Evolutionary conservation across 2,329 filamentous ascomycete species (phyloP).

Genomic region (Paracoccidioides lutzii): DNA sequence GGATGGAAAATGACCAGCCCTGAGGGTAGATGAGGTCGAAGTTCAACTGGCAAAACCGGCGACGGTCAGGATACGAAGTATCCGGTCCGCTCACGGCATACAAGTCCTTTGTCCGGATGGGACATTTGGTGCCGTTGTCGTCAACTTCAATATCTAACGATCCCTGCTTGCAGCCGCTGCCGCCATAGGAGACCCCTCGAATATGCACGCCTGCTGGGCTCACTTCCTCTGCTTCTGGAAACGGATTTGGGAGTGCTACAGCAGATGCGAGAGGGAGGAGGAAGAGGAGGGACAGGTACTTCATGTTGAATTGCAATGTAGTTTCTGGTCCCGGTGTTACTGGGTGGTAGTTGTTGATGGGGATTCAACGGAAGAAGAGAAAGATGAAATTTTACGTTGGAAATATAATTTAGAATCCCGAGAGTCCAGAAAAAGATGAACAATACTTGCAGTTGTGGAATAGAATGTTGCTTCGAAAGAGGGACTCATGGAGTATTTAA

Average conservation of each 20-base stretch:
- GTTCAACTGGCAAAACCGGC: conserved; percentile 10
- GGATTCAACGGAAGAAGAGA: neutral
- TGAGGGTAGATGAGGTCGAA: conserved; percentile 8
- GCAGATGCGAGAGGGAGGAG: neutral
- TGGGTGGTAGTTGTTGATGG: neutral
- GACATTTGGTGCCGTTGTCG: conserved; percentile 6
- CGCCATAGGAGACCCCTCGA: conserved; percentile 6
- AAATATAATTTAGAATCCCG: neutral
- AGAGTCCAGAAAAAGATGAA: neutral
- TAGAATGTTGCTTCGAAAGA: neutral
- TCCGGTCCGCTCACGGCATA: conserved; percentile 4
- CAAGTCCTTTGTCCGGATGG: conserved; percentile 7
- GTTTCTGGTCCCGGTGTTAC: neutral
- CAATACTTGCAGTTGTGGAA: neutral
- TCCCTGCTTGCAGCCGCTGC: conserved; percentile 8
- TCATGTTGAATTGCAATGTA: neutral
- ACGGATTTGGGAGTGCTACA: neutral
- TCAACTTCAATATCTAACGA: conserved; percentile 3
- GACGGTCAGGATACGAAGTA: conserved; percentile 1
- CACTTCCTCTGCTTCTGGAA: neutral
- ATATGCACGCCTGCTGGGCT: conserved; percentile 3
- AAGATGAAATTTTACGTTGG: neutral
- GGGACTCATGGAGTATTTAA: neutral
- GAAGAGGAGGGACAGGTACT: neutral
- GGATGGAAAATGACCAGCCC: conserved; percentile 8